Percentiles rank a stretch among this genome's conserved stretches.
phyloP scores from a whole-genome alignment of 345 rosid genomes.

The Moricandia moricandioides region DNA sequence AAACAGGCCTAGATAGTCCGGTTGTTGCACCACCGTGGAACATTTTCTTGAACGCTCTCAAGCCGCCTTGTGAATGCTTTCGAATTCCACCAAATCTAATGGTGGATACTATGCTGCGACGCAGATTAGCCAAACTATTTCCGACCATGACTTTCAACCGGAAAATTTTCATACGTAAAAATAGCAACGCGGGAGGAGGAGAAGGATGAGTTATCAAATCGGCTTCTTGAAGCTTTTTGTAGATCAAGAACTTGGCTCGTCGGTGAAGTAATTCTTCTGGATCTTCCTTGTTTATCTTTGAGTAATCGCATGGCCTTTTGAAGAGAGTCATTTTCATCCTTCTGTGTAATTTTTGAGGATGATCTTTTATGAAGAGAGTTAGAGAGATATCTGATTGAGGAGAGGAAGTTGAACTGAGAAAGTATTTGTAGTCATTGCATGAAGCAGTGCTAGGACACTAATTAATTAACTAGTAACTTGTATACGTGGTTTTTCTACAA shows the following conservation, averaged over 20 bases:
- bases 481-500: neutral
- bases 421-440: slow-evolving; percentile 43
- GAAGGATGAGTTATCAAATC: slow-evolving; percentile 38
- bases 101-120: slow-evolving; percentile 8
- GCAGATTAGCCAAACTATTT: slow-evolving; percentile 48
- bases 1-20: slow-evolving; percentile 39
- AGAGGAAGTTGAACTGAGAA: neutral
- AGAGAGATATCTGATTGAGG: slow-evolving; percentile 2
- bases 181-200: slow-evolving; percentile 31
- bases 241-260: slow-evolving; percentile 81
- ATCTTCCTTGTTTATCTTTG: slow-evolving; percentile 68
- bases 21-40: slow-evolving; percentile 37
- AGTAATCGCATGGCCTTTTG: slow-evolving; percentile 44
- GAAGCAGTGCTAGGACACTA: slow-evolving; percentile 44
- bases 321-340: slow-evolving; percentile 40
- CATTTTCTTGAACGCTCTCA: slow-evolving; percentile 20
- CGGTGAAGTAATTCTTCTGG: slow-evolving; percentile 56
- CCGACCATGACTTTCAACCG: slow-evolving; percentile 63
- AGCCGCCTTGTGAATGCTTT: slow-evolving; percentile 25
- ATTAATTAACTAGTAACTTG: too few relatives aligned
- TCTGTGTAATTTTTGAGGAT: neutral
- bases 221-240: slow-evolving; percentile 51
- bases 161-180: slow-evolving; percentile 50
- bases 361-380: neutral
- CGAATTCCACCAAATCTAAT: slow-evolving; percentile 28